Conservation (phyloP, 225 moss, liverwort and hornwort species). For the Marchantia polymorpha region DNA sequence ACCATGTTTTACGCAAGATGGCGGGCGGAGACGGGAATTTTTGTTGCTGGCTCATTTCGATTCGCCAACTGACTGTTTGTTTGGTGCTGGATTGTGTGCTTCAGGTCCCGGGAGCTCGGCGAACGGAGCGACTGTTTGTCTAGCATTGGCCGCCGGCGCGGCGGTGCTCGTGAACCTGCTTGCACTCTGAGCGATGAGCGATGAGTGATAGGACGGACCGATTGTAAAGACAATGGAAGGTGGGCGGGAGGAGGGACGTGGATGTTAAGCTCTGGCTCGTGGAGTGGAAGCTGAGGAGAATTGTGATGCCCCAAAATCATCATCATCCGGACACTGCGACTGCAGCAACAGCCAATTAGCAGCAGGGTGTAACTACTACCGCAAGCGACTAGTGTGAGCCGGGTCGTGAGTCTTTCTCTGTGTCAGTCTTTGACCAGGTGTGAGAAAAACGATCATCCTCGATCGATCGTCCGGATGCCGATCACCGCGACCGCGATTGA, state of each 20-base stretch:
- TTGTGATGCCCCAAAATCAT: neutral
- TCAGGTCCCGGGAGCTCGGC: slow-evolving; percentile 26
- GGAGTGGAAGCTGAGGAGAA: slow-evolving; percentile 13
- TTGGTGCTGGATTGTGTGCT: neutral
- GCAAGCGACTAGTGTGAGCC: neutral
- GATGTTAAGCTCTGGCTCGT: neutral
- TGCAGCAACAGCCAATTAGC: neutral
- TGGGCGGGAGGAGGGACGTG: neutral
- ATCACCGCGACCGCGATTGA: neutral
- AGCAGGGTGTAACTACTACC: neutral
- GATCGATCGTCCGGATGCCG: slow-evolving; percentile 11
- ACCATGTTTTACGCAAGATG: neutral
- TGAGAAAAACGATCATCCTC: neutral
- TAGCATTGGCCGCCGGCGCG: neutral
- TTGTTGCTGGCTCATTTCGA: neutral
- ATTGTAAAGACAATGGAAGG: neutral
- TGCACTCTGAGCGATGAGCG: neutral
- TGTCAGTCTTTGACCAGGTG: neutral
- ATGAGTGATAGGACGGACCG: neutral
- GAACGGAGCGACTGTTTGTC: neutral
- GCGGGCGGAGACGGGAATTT: neutral
- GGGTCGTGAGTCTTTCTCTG: neutral
- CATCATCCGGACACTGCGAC: neutral
- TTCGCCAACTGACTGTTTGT: neutral
- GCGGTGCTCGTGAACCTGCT: slow-evolving; percentile 7